Evolutionary conservation across 2,329 filamentous ascomycete species (phyloP), one percentile per base, ranked within the genome.

Genomic region (Aspergillus sp.): DNA sequence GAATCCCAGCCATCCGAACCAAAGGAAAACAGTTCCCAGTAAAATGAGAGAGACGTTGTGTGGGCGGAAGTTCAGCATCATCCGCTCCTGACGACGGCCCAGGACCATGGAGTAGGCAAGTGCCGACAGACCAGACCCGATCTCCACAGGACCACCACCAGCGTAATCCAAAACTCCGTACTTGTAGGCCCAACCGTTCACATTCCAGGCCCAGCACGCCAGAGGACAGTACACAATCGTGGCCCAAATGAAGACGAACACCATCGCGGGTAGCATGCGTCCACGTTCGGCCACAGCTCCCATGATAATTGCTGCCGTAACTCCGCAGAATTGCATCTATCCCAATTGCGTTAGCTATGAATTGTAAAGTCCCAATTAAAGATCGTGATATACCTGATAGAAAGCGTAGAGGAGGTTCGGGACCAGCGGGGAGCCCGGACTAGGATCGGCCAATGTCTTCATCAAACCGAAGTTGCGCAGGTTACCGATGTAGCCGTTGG

Each of bases 1-100:
- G 87, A 99, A 99, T 58, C 93, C 95, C 66, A 99, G 84, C 95
- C 95, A 99, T 72, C 95, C 95, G 72, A 98, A 98, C 93, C 93
- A 98, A 59, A 99, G 91, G 70, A 99, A 86, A 66, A 97, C 86
- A 3, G 95, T 98, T 65, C 95, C 95, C 69, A 98, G 89, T 0
- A 95, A 93, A 79, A 99, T 97, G 72, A 98, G 86, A 5, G 93
- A 97, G 67, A 98, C 95, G 82, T 99, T 99, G 84, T 99, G 95
- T 17, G 95, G 95, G 68, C 95, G 91, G 86, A 98, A 98, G 85
- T 98, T 98, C 80, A 97, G 87, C 91, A 98, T 97, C 92, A 98
- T 97, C 82, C 92, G 95, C 82, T 98, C 94, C 81, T 97, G 95
- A 68, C 95, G 92, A 73, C 92, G 91, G 68, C 95, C 95, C 63